A percentile compares a stretch with the other conserved stretches of the same genome.
phyloP scores from a whole-genome alignment of 2,329 filamentous ascomycete species.

The Stenocarpella maydis region DNA sequence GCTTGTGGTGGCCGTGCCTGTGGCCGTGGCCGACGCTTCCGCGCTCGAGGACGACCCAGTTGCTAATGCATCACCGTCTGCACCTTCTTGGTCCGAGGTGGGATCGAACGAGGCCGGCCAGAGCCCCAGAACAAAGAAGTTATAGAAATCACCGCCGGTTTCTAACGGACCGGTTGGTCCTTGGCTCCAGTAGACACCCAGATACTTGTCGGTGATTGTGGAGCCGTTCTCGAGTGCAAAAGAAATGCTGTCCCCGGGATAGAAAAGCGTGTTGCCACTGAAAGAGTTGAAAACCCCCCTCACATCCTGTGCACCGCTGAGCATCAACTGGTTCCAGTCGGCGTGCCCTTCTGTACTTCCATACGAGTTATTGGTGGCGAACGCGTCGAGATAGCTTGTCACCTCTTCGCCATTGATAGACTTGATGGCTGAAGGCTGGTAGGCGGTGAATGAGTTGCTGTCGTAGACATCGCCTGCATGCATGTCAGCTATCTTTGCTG shows the following conservation, averaged over 20 bases:
- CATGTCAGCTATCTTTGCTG: conserved; percentile 27
- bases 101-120: conserved; percentile 33
- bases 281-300: neutral
- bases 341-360: conserved; percentile 50
- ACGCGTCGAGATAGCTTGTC: conserved; percentile 41
- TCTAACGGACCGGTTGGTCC: conserved; percentile 43
- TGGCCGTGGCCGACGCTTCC: neutral
- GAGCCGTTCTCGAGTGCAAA: conserved; percentile 43
- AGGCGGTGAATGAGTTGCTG: conserved; percentile 20
- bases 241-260: conserved; percentile 44
- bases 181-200: conserved; percentile 35
- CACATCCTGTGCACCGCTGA: conserved; percentile 42
- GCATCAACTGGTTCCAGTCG: conserved; percentile 51
- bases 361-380: conserved; percentile 45
- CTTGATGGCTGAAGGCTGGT: conserved; percentile 38
- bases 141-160: conserved; percentile 53
- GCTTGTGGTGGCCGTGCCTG: neutral
- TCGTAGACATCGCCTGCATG: neutral
- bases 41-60: neutral
- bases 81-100: neutral
- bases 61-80: neutral
- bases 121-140: conserved; percentile 49
- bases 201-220: conserved; percentile 29
- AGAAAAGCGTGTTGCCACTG: conserved; percentile 36
- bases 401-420: conserved; percentile 45